Evolutionary conservation across 208 protist species (phyloP).

Genomic region (Crithidia expoeki): DNA sequence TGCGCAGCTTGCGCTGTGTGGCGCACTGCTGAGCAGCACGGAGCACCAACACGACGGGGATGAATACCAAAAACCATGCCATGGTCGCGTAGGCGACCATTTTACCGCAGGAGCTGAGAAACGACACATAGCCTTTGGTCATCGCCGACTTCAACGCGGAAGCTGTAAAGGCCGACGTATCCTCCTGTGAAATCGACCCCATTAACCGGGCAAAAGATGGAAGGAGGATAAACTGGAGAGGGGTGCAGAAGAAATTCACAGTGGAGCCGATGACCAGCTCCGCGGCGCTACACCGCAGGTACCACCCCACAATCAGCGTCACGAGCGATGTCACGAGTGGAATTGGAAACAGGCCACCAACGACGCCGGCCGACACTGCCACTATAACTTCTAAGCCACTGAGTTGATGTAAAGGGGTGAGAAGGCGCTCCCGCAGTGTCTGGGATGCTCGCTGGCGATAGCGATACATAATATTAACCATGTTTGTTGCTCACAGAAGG

Average conservation of each 20-base stretch:
- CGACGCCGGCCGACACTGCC: constrained; percentile 37
- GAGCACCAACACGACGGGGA: constrained; percentile 24
- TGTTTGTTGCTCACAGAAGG: too few species aligned
- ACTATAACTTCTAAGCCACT: constrained; percentile 27
- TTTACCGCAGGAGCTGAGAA: constrained; percentile 31
- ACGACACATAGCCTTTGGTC: constrained; percentile 21
- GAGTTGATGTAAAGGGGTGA: constrained; percentile 35
- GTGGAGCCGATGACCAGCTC: constrained; percentile 41
- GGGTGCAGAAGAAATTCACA: constrained; percentile 50
- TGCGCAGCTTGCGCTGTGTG: not conserved
- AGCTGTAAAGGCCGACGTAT: constrained; percentile 37
- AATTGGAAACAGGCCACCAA: constrained; percentile 64
- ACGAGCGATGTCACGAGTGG: constrained; percentile 49
- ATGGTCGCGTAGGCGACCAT: constrained; percentile 45
- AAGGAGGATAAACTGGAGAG: constrained; percentile 52
- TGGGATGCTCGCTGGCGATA: constrained; percentile 11
- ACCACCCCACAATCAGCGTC: constrained; percentile 27
- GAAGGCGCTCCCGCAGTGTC: constrained; percentile 32
- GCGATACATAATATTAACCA: constrained; percentile 5
- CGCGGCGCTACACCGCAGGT: constrained; percentile 18
- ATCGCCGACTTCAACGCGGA: constrained; percentile 28
- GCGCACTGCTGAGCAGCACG: constrained; percentile 6
- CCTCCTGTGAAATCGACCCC: constrained; percentile 9
- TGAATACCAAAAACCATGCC: constrained; percentile 34
- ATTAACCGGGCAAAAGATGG: constrained; percentile 34